Conservation (phyloP, 768 basidiomycete species). For the Leccinum longicurvipes region DNA sequence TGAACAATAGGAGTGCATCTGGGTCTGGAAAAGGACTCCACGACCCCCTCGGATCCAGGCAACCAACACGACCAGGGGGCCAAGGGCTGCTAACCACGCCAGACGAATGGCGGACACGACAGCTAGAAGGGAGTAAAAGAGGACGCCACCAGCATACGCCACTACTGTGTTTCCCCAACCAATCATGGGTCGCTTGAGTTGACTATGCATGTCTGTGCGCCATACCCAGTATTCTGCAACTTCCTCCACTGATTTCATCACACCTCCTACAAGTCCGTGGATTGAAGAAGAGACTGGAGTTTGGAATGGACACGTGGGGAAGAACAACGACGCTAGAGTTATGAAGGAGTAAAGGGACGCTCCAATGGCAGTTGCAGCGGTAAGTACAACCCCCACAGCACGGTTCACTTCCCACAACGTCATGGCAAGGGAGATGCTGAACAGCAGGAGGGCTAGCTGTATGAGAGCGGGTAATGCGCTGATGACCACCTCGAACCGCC, state of each 20-base stretch:
- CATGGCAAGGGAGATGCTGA: conserved; percentile 13
- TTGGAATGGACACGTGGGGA: conserved; percentile 15
- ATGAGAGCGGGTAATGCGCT: conserved; percentile 15
- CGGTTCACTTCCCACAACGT: conserved; percentile 13
- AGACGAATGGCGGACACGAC: not conserved
- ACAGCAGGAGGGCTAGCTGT: conserved; percentile 23
- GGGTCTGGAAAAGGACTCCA: not conserved
- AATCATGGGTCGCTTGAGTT: not conserved
- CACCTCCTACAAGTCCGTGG: not conserved
- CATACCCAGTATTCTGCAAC: conserved; percentile 5
- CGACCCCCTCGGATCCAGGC: not conserved
- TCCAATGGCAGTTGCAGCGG: conserved; percentile 8
- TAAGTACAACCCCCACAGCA: conserved; percentile 9
- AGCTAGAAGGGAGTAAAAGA: conserved; percentile 1
- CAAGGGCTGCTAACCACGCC: not conserved
- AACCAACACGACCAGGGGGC: not conserved
- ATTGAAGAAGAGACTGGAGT: conserved; percentile 16
- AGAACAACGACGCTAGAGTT: conserved; percentile 13
- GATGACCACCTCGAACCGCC: conserved; percentile 16
- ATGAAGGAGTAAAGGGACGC: conserved; percentile 16
- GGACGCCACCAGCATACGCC: not conserved
- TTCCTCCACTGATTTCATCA: not conserved
- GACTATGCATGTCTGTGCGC: not conserved
- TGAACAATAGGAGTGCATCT: not conserved
- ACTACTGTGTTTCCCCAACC: not conserved